Evolutionary conservation across 2,329 filamentous ascomycete genomes (phyloP).

Genomic region (Pestalotiopsis sp.): DNA sequence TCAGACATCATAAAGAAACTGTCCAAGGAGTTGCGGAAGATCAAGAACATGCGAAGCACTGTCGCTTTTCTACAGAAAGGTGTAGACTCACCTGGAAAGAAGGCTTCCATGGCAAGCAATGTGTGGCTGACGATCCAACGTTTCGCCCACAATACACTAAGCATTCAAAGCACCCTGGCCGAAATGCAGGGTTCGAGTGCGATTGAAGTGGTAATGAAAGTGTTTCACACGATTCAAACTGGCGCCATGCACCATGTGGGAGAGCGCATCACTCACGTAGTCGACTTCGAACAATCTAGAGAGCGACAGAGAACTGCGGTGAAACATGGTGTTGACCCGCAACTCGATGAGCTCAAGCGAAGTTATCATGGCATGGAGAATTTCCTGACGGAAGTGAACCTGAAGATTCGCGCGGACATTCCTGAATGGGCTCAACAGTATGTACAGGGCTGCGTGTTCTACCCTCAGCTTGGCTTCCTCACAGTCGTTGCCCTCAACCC

Average conservation of each 20-base stretch:
- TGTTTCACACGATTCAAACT: slow-evolving; percentile 62
- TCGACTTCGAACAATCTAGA: slow-evolving; percentile 80
- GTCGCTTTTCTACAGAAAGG: slow-evolving; percentile 78
- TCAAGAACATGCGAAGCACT: slow-evolving; percentile 75
- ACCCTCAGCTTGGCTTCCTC: slow-evolving; percentile 90
- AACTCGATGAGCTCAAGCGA: slow-evolving; percentile 78
- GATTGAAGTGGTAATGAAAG: slow-evolving; percentile 56
- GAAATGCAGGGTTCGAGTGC: slow-evolving; percentile 57
- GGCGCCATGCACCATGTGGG: slow-evolving; percentile 67
- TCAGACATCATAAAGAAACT: slow-evolving; percentile 55
- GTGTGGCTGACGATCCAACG: slow-evolving; percentile 73
- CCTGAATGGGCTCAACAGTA: slow-evolving; percentile 59
- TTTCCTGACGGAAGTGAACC: slow-evolving; percentile 70
- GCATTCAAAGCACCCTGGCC: slow-evolving; percentile 65
- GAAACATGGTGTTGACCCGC: slow-evolving; percentile 67
- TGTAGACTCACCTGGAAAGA: slow-evolving; percentile 55
- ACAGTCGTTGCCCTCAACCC: slow-evolving; percentile 70
- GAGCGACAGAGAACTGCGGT: slow-evolving; percentile 74
- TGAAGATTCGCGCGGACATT: slow-evolving; percentile 63
- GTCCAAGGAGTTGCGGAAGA: slow-evolving; percentile 63
- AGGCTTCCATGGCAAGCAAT: slow-evolving; percentile 60
- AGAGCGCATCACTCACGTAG: slow-evolving; percentile 69
- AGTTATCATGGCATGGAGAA: slow-evolving; percentile 77
- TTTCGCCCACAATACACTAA: slow-evolving; percentile 73
- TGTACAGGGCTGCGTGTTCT: slow-evolving; percentile 79